Conservation (phyloP, 1,284 basidiomycete genomes). For the Lentinus polychrous region DNA sequence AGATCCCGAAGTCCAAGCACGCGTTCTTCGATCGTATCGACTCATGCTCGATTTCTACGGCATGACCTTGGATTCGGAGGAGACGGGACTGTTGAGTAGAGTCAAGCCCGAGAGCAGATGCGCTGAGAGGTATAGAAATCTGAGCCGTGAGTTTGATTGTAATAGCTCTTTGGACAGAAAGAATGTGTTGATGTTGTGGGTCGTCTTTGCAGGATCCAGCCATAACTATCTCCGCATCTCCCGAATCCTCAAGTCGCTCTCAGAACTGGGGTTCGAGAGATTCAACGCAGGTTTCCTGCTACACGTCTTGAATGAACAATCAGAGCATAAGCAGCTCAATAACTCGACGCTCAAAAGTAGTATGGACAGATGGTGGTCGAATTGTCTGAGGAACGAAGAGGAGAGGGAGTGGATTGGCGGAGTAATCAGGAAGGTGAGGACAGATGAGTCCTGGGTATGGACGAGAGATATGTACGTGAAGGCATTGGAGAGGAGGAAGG, state of each 20-base stretch:
- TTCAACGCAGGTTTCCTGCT: slow-evolving; percentile 63
- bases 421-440: slow-evolving; percentile 42
- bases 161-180: no score
- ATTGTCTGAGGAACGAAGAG: slow-evolving; percentile 56
- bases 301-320: slow-evolving; percentile 64
- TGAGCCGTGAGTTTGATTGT: slow-evolving; percentile 45
- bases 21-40: slow-evolving; percentile 54
- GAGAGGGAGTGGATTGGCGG: slow-evolving; percentile 50
- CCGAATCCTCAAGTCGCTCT: slow-evolving; percentile 70
- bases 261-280: slow-evolving; percentile 57
- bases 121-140: slow-evolving; percentile 50
- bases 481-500: slow-evolving; percentile 34
- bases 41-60: slow-evolving; percentile 75
- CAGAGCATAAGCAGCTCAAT: slow-evolving; percentile 48
- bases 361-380: slow-evolving; percentile 75
- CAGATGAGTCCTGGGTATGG: slow-evolving; percentile 35
- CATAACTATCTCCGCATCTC: slow-evolving; percentile 78
- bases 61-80: slow-evolving; percentile 49
- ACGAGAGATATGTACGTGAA: slow-evolving; percentile 51
- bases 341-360: slow-evolving; percentile 43
- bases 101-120: slow-evolving; percentile 33
- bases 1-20: slow-evolving; percentile 40
- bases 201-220: slow-evolving; percentile 36
- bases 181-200: no score
- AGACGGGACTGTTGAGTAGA: slow-evolving; percentile 51